Conservation (phyloP, 2,329 filamentous ascomycete species). For the Magnaporthiopsis rhizophila region DNA sequence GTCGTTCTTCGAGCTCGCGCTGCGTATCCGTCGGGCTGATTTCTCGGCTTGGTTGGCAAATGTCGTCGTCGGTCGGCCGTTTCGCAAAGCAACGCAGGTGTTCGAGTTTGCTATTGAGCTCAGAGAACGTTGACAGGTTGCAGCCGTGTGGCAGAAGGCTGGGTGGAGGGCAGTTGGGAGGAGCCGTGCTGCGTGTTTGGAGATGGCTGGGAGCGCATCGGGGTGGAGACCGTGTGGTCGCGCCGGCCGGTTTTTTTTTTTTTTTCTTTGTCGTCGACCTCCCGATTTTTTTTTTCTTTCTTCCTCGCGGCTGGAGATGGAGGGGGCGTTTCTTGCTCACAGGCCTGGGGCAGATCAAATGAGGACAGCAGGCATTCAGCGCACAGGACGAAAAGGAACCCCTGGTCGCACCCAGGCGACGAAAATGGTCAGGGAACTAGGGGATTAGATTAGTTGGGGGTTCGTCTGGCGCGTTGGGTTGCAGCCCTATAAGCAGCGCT, state of each 20-base stretch:
- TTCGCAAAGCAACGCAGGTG: neutral
- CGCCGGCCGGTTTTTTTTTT: slow-evolving; percentile 17
- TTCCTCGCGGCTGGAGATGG: neutral
- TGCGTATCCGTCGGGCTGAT: neutral
- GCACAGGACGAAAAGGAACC: neutral
- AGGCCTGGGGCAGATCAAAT: neutral
- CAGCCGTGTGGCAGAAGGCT: slow-evolving; percentile 10
- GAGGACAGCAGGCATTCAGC: neutral
- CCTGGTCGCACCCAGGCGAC: neutral
- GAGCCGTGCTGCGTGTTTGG: slow-evolving; percentile 23
- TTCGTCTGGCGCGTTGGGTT: neutral
- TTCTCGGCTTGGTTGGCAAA: neutral
- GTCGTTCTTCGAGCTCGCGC: too few relatives aligned
- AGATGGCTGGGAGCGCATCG: slow-evolving; percentile 39
- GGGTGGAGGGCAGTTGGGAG: slow-evolving; percentile 21
- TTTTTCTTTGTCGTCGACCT: slow-evolving; percentile 20
- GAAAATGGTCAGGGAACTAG: neutral
- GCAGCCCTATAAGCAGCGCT: neutral
- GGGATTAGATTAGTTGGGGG: neutral
- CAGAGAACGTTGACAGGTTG: neutral
- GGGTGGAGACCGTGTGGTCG: slow-evolving; percentile 19
- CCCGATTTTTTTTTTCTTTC: slow-evolving; percentile 8
- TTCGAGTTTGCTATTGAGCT: neutral
- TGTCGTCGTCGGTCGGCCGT: neutral
- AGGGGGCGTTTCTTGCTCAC: neutral